Base-by-base conservation (phyloP, 495 filamentous ascomycete species). In the Talaromyces stipitatus region DNA sequence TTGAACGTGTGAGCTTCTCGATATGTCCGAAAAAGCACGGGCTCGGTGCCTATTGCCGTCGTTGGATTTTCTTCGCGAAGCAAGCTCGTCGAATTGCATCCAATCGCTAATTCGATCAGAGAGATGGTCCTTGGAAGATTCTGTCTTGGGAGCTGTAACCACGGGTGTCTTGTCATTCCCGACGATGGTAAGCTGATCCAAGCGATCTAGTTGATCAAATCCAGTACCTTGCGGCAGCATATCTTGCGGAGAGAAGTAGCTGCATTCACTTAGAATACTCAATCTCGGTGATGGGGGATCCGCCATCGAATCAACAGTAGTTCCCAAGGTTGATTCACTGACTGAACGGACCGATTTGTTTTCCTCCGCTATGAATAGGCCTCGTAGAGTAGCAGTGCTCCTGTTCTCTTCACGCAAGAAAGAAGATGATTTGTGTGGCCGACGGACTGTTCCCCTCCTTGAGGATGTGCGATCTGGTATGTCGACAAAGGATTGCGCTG, bases 211-310 rank as follows among this genome's bases (percentile, higher is more conserved):
- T 46, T 65, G 52, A 53, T 75, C 71, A 38, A 63, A 65, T 7
- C 62, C 63, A 33, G 66, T 45, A 36, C 51, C 60, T 33, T 46
- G 57, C 10, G 23, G 54, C 10, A 20, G 53, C 5, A 18, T 43
- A 28, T 58, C 56, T 28, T 51, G 24, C 5, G 89, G 75, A 63
- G 84, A 86, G 10, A 88, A 61, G 60, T 91, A 89, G 28, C 87
- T 90, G 62, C 86, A 89, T 67, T 92, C 87, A 63, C 88, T 91
- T 26, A 92, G 76, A 16, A 89, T 78, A 60, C 89, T 92, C 18
- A 91, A 71, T 48, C 85, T 79, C 7, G 87, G 87, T 50, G 86
- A 89, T 48, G 61, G 67, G 0, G 70, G 64, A 12, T 74, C 72
- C 3, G 55, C 33, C 2, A 55, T 68, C 3, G 73, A 74, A 36